Evolutionary conservation across 1,284 basidiomycete genomes (phyloP).

Genomic region (Fomitopsis palustris): DNA sequence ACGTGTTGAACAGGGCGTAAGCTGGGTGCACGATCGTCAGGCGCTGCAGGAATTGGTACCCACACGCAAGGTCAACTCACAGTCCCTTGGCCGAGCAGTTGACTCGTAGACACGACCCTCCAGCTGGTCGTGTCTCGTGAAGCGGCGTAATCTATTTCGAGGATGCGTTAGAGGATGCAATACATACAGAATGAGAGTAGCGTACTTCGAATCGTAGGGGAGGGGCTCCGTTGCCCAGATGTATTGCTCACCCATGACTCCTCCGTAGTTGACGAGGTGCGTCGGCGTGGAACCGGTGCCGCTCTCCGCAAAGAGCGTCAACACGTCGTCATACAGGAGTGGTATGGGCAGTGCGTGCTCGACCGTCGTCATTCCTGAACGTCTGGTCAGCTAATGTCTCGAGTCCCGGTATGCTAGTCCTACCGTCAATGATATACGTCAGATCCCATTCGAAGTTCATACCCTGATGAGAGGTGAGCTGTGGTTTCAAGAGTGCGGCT

Average conservation of each 20-base stretch:
- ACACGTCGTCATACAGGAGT: constrained; percentile 62
- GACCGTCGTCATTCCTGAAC: constrained; percentile 71
- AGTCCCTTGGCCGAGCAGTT: constrained; percentile 52
- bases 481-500: not conserved
- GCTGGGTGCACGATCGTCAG: constrained; percentile 35
- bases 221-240: constrained; percentile 65
- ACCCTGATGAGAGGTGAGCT: constrained; percentile 34
- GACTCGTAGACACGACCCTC: constrained; percentile 54
- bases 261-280: constrained; percentile 72
- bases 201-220: constrained; percentile 63
- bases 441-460: constrained; percentile 77
- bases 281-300: constrained; percentile 73
- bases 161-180: not conserved
- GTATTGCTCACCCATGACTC: constrained; percentile 59
- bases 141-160: constrained; percentile 48
- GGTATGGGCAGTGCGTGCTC: constrained; percentile 69
- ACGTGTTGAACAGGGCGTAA: constrained; percentile 64
- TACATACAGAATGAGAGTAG: not conserved
- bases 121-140: constrained; percentile 63
- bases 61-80: constrained; percentile 36
- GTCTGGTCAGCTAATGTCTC: not conserved
- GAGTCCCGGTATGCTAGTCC: constrained; percentile 10
- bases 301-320: constrained; percentile 56
- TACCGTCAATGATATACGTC: constrained; percentile 71
- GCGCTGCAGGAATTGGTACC: not conserved